Evolutionary conservation across 371 early-diverging fungal genomes (phyloP).

Genomic region (Mucor mucedo): DNA sequence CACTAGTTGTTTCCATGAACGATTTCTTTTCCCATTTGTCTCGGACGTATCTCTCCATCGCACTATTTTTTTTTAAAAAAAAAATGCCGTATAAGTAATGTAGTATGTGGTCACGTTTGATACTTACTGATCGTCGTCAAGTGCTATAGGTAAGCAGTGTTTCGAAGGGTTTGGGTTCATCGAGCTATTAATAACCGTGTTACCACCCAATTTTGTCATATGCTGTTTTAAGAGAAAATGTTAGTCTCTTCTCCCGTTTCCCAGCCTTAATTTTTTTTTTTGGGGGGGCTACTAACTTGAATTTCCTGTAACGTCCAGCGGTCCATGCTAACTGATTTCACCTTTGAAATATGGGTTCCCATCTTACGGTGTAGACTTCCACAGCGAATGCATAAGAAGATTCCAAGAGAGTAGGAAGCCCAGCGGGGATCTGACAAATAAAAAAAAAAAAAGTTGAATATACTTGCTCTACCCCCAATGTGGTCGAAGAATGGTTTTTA

Average conservation of each 20-base stretch:
- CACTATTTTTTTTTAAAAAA: conserved; percentile 43
- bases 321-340: conserved; percentile 91
- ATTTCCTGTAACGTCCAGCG: conserved; percentile 94
- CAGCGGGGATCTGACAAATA: conserved; percentile 85
- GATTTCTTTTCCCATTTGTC: conserved; percentile 89
- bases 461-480: not conserved
- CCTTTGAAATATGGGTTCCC: conserved; percentile 93
- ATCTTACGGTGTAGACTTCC: conserved; percentile 90
- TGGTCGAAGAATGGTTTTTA: conserved; percentile 34
- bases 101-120: not conserved
- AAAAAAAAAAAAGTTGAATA: too few species aligned
- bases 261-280: conserved; percentile 1
- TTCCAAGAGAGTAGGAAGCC: conserved; percentile 93
- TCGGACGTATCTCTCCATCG: conserved; percentile 87
- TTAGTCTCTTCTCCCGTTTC: conserved; percentile 17
- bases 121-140: conserved; percentile 65
- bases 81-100: not conserved
- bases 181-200: conserved; percentile 76
- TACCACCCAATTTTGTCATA: conserved; percentile 72
- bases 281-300: conserved; percentile 54
- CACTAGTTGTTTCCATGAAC: conserved; percentile 28
- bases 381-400: conserved; percentile 95
- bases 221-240: not conserved
- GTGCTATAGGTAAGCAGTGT: conserved; percentile 64
- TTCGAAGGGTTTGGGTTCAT: conserved; percentile 71